Evolutionary conservation across 2,329 filamentous ascomycete genomes (phyloP).

Genomic region (Penicillium sp.): DNA sequence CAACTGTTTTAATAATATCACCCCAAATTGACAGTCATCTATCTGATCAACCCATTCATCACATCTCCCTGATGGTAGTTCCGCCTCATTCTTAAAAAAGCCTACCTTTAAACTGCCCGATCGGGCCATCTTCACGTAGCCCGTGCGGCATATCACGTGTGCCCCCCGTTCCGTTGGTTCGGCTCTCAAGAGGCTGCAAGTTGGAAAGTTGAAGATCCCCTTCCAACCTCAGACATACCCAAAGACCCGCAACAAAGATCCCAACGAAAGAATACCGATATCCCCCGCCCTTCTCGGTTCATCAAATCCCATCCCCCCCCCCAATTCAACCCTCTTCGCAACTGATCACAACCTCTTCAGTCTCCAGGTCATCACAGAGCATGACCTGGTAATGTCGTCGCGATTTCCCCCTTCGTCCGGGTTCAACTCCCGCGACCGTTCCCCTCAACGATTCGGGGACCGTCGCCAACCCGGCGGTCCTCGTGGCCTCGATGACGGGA

Average conservation of each 20-base stretch:
- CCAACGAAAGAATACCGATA: neutral
- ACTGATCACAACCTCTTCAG: slow-evolving; percentile 1
- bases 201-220: slow-evolving; percentile 14
- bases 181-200: slow-evolving; percentile 10
- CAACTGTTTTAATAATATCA: neutral
- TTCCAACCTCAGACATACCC: slow-evolving; percentile 9
- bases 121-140: slow-evolving; percentile 18
- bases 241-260: neutral
- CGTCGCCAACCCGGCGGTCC: slow-evolving; percentile 64
- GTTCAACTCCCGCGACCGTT: slow-evolving; percentile 70
- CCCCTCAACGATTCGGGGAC: slow-evolving; percentile 73
- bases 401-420: slow-evolving; percentile 68
- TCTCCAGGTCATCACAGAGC: slow-evolving; percentile 36
- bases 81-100: neutral
- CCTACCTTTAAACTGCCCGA: neutral
- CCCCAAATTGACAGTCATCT: neutral
- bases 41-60: neutral
- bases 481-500: slow-evolving; percentile 60
- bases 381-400: slow-evolving; percentile 58
- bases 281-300: neutral
- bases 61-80: neutral
- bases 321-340: neutral
- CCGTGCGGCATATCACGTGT: slow-evolving; percentile 24
- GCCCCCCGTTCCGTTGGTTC: slow-evolving; percentile 13
- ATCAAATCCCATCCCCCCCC: neutral